Evolutionary conservation across 2,329 filamentous ascomycete genomes (phyloP).

Genomic region (Stagonosporopsis chrysanthemi): DNA sequence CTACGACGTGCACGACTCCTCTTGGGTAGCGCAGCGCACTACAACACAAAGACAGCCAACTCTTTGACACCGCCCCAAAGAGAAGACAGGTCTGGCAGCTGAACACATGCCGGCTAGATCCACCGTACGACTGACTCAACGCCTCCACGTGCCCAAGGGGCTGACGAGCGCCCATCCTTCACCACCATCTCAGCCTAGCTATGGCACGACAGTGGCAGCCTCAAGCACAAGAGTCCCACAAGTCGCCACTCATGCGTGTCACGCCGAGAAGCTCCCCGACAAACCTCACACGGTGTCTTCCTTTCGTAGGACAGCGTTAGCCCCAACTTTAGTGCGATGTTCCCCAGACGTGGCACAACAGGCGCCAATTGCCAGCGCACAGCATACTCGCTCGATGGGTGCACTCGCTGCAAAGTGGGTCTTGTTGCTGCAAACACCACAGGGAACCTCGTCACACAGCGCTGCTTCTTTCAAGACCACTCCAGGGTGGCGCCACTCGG

Average conservation of each 20-base stretch:
- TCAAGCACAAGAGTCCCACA: constrained; percentile 1
- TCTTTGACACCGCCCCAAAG: neutral
- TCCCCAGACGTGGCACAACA: constrained; percentile 39
- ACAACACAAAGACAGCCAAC: neutral
- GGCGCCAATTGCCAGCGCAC: constrained; percentile 33
- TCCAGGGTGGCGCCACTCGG: constrained; percentile 9
- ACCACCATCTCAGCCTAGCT: neutral
- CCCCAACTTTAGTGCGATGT: constrained; percentile 27
- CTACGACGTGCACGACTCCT: neutral
- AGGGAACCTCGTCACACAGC: constrained; percentile 12
- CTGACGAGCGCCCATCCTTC: neutral
- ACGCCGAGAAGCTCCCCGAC: constrained; percentile 23
- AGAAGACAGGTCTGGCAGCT: neutral
- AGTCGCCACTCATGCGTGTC: constrained; percentile 23
- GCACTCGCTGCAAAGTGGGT: constrained; percentile 17
- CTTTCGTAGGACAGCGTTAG: constrained; percentile 19
- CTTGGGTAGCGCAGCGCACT: neutral
- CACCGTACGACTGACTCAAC: constrained; percentile 5
- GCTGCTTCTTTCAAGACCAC: constrained; percentile 1
- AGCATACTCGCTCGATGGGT: constrained; percentile 25
- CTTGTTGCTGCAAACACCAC: constrained; percentile 20
- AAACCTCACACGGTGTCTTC: constrained; percentile 29
- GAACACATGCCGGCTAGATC: neutral
- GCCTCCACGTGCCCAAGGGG: constrained; percentile 13
- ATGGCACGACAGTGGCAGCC: constrained; percentile 8